Evolutionary conservation across 352 stramenopile species (phyloP).

Genomic region (Pythium vanterpoolii): DNA sequence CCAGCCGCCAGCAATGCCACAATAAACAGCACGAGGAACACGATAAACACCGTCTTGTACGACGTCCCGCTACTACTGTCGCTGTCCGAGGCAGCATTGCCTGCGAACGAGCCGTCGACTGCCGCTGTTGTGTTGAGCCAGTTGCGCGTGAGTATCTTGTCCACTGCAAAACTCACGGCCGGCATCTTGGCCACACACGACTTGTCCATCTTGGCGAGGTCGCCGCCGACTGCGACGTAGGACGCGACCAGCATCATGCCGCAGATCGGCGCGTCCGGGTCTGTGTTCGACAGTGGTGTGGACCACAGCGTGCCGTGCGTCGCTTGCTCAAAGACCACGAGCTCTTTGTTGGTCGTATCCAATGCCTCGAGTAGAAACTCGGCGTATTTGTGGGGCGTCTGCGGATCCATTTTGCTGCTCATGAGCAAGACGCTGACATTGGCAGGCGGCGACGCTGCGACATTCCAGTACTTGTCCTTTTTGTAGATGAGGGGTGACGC

Average conservation of each 20-base stretch:
- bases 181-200: constrained; percentile 36
- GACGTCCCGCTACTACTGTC: constrained; percentile 8
- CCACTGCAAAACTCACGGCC: constrained; percentile 16
- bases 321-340: constrained; percentile 43
- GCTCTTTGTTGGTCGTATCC: constrained; percentile 30
- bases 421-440: constrained; percentile 41
- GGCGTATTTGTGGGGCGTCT: constrained; percentile 41
- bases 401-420: constrained; percentile 37
- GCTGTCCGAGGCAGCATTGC: constrained; percentile 8
- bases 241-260: constrained; percentile 34
- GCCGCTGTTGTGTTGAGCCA: constrained; percentile 34
- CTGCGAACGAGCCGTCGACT: constrained; percentile 36
- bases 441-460: constrained; percentile 26
- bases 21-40: constrained; percentile 41
- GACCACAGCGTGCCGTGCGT: constrained; percentile 32
- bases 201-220: constrained; percentile 29
- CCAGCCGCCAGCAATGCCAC: constrained; percentile 19
- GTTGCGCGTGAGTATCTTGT: constrained; percentile 44
- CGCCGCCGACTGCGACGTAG: constrained; percentile 28
- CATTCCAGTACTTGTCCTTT: constrained; percentile 33
- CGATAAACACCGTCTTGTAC: constrained; percentile 45
- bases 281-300: constrained; percentile 25
- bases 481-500: constrained; percentile 22
- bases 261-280: constrained; percentile 27
- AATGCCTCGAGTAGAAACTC: constrained; percentile 26